A percentile compares a stretch with the other conserved stretches of the same genome.
Conservation (phyloP, 2,329 filamentous ascomycete genomes). For the Diaporthe aspalathi region DNA sequence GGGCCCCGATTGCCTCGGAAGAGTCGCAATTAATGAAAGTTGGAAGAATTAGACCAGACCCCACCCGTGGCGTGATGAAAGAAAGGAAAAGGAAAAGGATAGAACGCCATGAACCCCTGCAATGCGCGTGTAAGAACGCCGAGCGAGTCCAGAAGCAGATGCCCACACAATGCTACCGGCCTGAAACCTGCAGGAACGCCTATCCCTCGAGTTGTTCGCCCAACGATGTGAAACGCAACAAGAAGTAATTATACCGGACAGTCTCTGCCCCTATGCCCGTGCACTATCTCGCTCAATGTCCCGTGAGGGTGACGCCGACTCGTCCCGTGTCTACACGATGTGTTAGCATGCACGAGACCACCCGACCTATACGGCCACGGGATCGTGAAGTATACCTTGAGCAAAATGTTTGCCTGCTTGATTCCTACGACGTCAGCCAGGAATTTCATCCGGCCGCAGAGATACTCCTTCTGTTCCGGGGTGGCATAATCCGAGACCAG, state of each 20-base stretch:
- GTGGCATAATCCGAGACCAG: constrained; percentile 41
- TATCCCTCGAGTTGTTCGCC: not conserved
- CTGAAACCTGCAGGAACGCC: constrained; percentile 10
- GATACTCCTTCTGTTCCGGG: constrained; percentile 40
- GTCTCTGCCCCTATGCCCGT: not conserved
- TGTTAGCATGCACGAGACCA: not conserved
- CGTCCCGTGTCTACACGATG: not conserved
- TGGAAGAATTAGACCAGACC: not conserved
- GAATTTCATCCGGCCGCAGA: constrained; percentile 40
- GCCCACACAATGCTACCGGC: constrained; percentile 5
- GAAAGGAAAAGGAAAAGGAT: too few relatives aligned
- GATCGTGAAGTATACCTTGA: constrained; percentile 37
- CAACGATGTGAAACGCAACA: not conserved
- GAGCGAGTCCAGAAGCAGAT: constrained; percentile 27
- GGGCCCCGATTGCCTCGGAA: not conserved
- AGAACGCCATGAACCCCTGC: not conserved
- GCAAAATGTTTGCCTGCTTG: constrained; percentile 41
- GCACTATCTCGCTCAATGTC: constrained; percentile 29
- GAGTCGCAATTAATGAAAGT: not conserved
- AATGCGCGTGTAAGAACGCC: not conserved
- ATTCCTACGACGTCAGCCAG: constrained; percentile 42
- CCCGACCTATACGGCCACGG: not conserved
- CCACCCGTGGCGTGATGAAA: not conserved
- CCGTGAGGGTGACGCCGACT: constrained; percentile 24
- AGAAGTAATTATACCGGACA: not conserved